Base-by-base conservation (phyloP, 495 filamentous ascomycete species). In the Annulohypoxylon maeteangense region DNA sequence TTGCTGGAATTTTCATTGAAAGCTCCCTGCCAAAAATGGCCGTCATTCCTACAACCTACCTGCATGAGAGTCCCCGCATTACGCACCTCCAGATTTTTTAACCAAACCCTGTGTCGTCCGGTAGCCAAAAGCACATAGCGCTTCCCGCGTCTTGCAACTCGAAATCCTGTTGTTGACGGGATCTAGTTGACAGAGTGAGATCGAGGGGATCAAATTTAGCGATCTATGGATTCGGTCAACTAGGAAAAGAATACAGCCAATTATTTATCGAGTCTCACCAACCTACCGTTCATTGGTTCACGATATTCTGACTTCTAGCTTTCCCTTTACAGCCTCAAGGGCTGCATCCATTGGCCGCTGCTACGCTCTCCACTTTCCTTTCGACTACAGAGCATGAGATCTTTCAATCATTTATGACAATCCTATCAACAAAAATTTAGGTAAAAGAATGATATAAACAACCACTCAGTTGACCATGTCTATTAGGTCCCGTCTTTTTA, bases 1-100 rank as follows among this genome's bases (percentile, higher is more conserved):
- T 56, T 72, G 70, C 70, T 72, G 40, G 70, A 72, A 72, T 55
- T 60, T 65, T 27, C 18, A 40, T 12, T 3, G 14, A 14, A 12
- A n/a, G 10, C 3, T 40, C 36, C 36, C 36, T 40, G 14, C 36
- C 36, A 0, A 40, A 40, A 14, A 36, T 36, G 32, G 32, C 36
- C 11, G n/a, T 14, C 36, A 40, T 40, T 40, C n/a, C 36, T 40
- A n/a, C 11, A 40, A 40, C 36, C 12, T 40, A n/a, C 8, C 3
- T 40, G 2, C 36, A 40, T 40, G 36, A 29, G 3, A 6, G 6
- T 29, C 27, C 27, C 27, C 27, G 27, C 27, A 29, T 12, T 40
- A 4, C 36, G 36, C 11, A 40, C 36, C 14, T 40, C 12, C n/a
- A 4, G n/a, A 40, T 1, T n/a, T n/a, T 14, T n/a, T 14, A 4